A percentile compares a stretch with the other conserved stretches of the same genome.
Conservation (phyloP, 768 basidiomycete genomes). For the Dacryopinax spathularia region DNA sequence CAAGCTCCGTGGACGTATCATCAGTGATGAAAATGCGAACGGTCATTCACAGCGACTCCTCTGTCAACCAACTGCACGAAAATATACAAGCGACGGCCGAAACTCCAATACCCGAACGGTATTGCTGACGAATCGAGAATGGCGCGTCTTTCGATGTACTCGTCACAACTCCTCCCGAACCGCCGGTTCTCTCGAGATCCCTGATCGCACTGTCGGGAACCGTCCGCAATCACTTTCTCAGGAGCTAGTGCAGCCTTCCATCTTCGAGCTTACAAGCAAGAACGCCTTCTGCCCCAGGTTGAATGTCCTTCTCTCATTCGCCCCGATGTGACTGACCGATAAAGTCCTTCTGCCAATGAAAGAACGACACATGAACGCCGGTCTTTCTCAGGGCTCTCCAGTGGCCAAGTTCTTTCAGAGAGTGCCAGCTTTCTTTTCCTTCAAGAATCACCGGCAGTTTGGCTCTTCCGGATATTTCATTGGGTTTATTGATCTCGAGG, state of each 20-base stretch:
- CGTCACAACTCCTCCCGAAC: neutral
- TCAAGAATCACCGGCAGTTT: neutral
- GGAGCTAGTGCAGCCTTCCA: neutral
- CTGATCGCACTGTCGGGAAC: neutral
- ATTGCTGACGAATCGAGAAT: neutral
- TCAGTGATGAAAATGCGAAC: neutral
- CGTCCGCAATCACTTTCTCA: neutral
- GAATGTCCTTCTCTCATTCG: neutral
- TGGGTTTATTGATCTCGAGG: too few species aligned
- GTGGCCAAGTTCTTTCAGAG: neutral
- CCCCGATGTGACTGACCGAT: neutral
- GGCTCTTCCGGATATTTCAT: neutral
- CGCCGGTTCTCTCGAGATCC: neutral
- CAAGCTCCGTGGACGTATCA: neutral
- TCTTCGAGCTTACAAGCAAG: neutral
- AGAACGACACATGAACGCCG: neutral
- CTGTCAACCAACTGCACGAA: neutral
- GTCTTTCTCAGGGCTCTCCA: neutral
- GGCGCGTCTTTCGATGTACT: neutral
- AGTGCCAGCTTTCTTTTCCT: neutral
- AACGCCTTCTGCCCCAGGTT: constrained; percentile 2
- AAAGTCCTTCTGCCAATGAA: neutral
- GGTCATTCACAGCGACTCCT: neutral
- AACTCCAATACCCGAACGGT: neutral
- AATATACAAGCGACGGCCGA: neutral